These are phyloP conservation scores for Prosopis cineraria DNA, from an alignment of 306 rosid genomes.

Conservation along the genomic window DNA sequence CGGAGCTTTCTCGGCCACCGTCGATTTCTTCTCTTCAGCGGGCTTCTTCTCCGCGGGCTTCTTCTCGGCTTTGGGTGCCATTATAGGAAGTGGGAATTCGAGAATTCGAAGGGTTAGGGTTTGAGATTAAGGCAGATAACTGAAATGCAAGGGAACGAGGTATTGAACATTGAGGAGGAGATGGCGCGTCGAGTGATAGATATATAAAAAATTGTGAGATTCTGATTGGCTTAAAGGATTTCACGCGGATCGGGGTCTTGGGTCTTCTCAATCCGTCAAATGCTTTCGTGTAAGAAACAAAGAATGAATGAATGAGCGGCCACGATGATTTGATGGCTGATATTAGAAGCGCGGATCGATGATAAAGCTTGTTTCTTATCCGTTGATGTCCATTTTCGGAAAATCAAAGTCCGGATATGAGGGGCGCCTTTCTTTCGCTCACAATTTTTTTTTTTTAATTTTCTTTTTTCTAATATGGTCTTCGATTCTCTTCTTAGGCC, in stretches of 20 bases:
- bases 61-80: conserved; percentile 73
- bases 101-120: background rate
- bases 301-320: background rate
- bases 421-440: background rate
- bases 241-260: conserved; percentile 46
- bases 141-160: no score
- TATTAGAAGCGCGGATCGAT: conserved; percentile 26
- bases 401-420: no score
- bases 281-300: rapidly evolving
- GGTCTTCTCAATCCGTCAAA: background rate
- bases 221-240: conserved; percentile 20
- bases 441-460: background rate
- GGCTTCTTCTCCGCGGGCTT: conserved; percentile 73
- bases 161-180: background rate
- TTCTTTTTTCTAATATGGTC: background rate
- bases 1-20: conserved; percentile 65
- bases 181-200: background rate
- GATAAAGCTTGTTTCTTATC: background rate
- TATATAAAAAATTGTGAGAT: conserved; percentile 20
- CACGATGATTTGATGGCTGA: background rate
- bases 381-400: background rate
- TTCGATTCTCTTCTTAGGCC: background rate
- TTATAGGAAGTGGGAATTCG: background rate
- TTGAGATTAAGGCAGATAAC: background rate
- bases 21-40: conserved; percentile 62